These are phyloP conservation scores for Coemansia sp. DNA, from an alignment of 192 early-diverging fungal species.

Conservation along the genomic window DNA sequence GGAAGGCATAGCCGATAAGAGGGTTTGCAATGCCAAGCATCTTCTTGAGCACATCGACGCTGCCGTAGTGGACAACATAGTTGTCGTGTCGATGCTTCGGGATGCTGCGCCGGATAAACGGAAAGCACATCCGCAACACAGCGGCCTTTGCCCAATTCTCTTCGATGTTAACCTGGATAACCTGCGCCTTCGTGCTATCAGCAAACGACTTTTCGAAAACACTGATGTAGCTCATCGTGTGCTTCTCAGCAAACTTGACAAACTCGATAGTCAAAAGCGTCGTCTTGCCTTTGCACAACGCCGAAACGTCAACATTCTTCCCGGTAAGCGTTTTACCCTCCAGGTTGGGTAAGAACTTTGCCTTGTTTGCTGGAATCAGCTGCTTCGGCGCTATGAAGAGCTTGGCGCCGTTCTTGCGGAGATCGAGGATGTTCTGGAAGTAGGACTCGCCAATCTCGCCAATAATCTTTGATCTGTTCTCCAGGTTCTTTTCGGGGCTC, in stretches of 20 bases:
- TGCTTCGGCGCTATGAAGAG: constrained; percentile 44
- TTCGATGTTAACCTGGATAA: constrained; percentile 51
- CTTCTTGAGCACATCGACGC: constrained; percentile 40
- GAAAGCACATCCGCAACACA: constrained; percentile 41
- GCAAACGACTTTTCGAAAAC: constrained; percentile 33
- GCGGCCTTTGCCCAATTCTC: constrained; percentile 55
- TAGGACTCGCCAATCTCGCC: constrained; percentile 51
- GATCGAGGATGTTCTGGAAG: constrained; percentile 54
- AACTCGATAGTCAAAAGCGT: constrained; percentile 51
- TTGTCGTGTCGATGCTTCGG: constrained; percentile 28
- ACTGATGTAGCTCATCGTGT: constrained; percentile 42
- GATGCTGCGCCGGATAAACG: constrained; percentile 26
- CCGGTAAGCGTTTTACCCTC: constrained; percentile 39
- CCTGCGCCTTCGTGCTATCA: constrained; percentile 26
- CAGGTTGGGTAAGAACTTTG: constrained; percentile 49
- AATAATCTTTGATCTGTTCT: constrained; percentile 47
- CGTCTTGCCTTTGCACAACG: constrained; percentile 35
- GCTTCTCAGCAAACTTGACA: constrained; percentile 49
- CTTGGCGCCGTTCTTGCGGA: constrained; percentile 55
- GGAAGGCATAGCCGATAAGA: constrained; percentile 52
- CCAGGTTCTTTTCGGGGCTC: constrained; percentile 55
- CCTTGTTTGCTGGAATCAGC: constrained; percentile 35
- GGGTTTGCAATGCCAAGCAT: constrained; percentile 51
- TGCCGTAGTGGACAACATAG: constrained; percentile 50
- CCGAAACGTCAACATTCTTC: constrained; percentile 16